Evolutionary conservation across 257 asterid genomes (phyloP), one percentile per base, ranked within the genome.

Genomic region (Gentiana straminea): DNA sequence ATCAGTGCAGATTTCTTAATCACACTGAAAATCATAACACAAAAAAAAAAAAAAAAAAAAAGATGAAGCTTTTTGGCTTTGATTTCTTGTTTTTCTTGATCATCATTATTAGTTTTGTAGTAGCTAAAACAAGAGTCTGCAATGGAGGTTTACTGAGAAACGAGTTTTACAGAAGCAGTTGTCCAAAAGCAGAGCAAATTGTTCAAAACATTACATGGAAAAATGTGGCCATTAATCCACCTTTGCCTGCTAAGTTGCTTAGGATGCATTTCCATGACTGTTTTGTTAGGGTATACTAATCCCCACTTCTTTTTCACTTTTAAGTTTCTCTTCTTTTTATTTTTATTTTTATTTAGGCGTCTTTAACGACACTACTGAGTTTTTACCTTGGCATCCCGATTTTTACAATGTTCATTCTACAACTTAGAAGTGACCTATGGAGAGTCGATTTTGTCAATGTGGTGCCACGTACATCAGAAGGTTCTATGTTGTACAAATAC

Each of bases 181-280:
- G 65, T 34, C 51, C 57, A n/a, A 7, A 13, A 2, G 58, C 58
- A 1, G 65, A 61, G n/a, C 9, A 33, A 6, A 51, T 51, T 9
- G 58, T 51, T 4, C 13, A 34, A 33, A 11, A 5, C 9, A 39
- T 52, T 49, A 51, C 38, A 10, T 36, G 37, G 32, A 38, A 6
- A 0, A 15, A 6, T 8, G 7, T 15, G 4, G 3, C 37, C 1
- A 3, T 41, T 10, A 38, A 51, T n/a, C 51, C 58, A 4, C 2
- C 4, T 13, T 24, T 61, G 58, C 33, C 58, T 6, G 65, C 65
- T 7, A 61, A 51, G 44, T 33, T 59, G 1, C 41, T 79, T 8
- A 70, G 84, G 45, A 73, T 79, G 81, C 84, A 79, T 54, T 79
- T 75, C 58, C 84, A 79, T 35, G 84, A 79, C 52, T 79, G 84